Base-by-base conservation (phyloP, 129 eudicot species). In the Solidago caesia region DNA sequence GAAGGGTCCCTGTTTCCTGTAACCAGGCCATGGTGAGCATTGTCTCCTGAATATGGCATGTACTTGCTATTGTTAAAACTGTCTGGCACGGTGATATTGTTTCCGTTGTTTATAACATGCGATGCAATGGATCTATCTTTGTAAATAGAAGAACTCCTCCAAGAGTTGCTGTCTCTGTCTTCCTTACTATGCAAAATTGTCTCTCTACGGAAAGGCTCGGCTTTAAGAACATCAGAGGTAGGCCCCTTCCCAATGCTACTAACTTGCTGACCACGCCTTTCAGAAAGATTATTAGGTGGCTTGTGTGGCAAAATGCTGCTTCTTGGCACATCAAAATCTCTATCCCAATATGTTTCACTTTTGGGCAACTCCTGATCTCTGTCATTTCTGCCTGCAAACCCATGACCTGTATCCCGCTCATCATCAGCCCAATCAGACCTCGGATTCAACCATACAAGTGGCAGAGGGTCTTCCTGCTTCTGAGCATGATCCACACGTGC, bases 381-480 rank as follows among this genome's bases (percentile, higher is more conserved):
- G 29, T 33, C 59, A 39, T 80, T 79, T 72, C 84, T 74, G 13
- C 82, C 88, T 48, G 75, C 58, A 83, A 85, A 77, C 39, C 83
- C 84, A 55, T 72, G 86, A 49, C 99, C 83, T 10, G 99, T 95
- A 79, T 95, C 99, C 46, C 99, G 87, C 90, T 95, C 99, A 67
- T 95, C 99, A 85, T 95, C 97, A 58, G 94, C 99, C 99, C 99
- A 95, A 75, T 95, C 97, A 82, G 92, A 91, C 87, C 99, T 95
- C 1, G 99, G 94, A 70, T 85, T 91, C 82, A 89, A 67, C 78
- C 83, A 80, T 43, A 91, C 86, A 25, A 85, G 81, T 33, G 97
- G 91, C 60, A 95, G 71, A 9, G 94, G 96, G 64, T 85, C 84
- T 10, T 88, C 96, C 64, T 81, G 85, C 81, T 84, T 95, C 75